Percentiles rank a stretch among this genome's conserved stretches.
phyloP scores from a whole-genome alignment of 2,329 filamentous ascomycete species.

The Penicillium brasilianum region DNA sequence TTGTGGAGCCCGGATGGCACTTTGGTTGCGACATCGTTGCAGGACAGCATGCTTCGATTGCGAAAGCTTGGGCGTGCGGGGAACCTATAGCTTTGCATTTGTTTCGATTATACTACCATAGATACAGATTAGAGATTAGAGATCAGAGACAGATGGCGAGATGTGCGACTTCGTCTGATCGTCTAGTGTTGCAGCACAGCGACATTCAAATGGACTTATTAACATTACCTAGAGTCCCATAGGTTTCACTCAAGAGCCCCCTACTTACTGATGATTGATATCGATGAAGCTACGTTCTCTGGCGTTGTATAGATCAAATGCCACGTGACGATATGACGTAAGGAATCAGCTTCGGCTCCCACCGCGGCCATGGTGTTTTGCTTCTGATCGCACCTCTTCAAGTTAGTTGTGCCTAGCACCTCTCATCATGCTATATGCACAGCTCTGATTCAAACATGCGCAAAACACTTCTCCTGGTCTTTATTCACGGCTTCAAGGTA shows the following conservation, averaged over 20 bases:
- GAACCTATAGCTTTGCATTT: constrained; percentile 30
- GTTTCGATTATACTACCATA: not conserved
- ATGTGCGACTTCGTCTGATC: not conserved
- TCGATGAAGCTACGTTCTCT: not conserved
- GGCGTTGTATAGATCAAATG: not conserved
- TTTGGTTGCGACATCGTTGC: constrained; percentile 54
- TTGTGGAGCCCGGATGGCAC: constrained; percentile 51
- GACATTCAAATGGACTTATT: not conserved
- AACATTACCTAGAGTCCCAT: no score
- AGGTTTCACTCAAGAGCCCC: not conserved
- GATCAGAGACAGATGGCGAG: not conserved
- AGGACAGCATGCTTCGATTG: constrained; percentile 56
- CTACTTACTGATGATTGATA: not conserved
- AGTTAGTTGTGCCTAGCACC: constrained; percentile 5
- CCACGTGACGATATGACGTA: constrained; percentile 13
- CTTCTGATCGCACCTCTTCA: constrained; percentile 7
- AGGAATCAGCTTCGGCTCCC: not conserved
- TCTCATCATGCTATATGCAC: constrained; percentile 12
- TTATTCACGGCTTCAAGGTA: constrained; percentile 57
- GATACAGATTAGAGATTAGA: not conserved
- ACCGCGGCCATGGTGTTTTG: constrained; percentile 8
- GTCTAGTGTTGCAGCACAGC: not conserved
- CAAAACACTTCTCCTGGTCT: constrained; percentile 54
- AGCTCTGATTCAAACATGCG: constrained; percentile 40
- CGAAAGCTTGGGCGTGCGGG: constrained; percentile 19